A percentile compares a stretch with the other conserved stretches of the same genome.
Evolutionary conservation across 2,329 filamentous ascomycete species (phyloP).

Genomic region (Aspergillus ruber): DNA sequence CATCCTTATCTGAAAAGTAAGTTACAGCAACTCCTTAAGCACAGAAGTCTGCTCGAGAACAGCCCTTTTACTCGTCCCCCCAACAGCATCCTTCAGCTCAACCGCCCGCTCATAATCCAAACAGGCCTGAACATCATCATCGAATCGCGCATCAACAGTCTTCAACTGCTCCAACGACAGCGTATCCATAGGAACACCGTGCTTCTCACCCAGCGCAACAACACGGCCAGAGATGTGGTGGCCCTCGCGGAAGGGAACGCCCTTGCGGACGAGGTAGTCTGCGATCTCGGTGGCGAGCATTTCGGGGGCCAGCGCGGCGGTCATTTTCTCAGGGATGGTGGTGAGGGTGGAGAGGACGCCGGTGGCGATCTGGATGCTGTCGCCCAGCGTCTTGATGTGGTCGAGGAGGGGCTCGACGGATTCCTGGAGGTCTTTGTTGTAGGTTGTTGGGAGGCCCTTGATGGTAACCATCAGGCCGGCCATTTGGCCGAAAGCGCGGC

Average conservation of each 20-base stretch:
- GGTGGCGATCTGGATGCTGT: constrained; percentile 76
- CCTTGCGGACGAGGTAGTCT: constrained; percentile 44
- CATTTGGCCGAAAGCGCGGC: constrained; percentile 73
- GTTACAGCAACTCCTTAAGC: constrained; percentile 48
- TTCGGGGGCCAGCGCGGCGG: constrained; percentile 67
- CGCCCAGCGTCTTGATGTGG: constrained; percentile 70
- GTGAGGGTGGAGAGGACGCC: constrained; percentile 70
- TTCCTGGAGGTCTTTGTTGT: constrained; percentile 92
- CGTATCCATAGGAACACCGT: constrained; percentile 62
- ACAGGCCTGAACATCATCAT: constrained; percentile 60
- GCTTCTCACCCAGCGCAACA: constrained; percentile 65
- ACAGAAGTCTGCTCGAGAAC: constrained; percentile 64
- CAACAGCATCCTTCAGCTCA: constrained; percentile 68
- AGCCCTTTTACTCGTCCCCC: constrained; percentile 67
- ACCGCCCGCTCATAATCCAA: constrained; percentile 81
- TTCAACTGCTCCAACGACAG: constrained; percentile 61
- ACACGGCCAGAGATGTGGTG: constrained; percentile 70
- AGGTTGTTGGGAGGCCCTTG: constrained; percentile 71
- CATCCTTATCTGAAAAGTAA: neutral
- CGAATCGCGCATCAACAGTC: constrained; percentile 62
- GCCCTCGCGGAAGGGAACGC: constrained; percentile 70
- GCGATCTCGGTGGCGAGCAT: constrained; percentile 64
- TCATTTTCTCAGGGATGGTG: constrained; percentile 68
- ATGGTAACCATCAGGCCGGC: constrained; percentile 69
- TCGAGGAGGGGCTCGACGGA: constrained; percentile 80